phyloP scores from a whole-genome alignment of 2,329 filamentous ascomycete species.

The Diaporthe sp. region DNA sequence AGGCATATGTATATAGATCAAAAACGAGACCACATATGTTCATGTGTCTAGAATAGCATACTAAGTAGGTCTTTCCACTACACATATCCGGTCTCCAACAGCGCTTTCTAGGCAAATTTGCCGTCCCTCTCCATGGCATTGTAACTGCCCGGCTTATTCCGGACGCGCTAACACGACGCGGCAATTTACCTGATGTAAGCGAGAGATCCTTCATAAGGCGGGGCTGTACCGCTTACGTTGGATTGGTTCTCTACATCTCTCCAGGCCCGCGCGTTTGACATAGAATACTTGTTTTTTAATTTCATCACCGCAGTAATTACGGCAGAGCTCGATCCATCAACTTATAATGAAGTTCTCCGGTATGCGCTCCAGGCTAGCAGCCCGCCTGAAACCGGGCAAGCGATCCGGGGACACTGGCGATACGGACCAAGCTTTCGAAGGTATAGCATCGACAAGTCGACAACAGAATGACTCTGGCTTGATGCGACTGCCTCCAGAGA shows the following conservation, averaged over 20 bases:
- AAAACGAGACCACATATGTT: too few species aligned
- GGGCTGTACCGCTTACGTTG: slow-evolving; percentile 14
- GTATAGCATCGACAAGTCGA: slow-evolving; percentile 14
- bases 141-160: too few species aligned
- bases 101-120: too few species aligned
- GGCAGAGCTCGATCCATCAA: background rate
- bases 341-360: slow-evolving; percentile 6
- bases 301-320: slow-evolving; percentile 1
- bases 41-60: too few species aligned
- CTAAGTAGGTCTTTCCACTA: too few species aligned
- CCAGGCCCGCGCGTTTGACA: slow-evolving; percentile 4
- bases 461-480: slow-evolving; percentile 13
- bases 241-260: slow-evolving; percentile 12
- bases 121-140: too few species aligned
- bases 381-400: slow-evolving; percentile 11
- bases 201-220: slow-evolving; percentile 10
- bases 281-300: slow-evolving; percentile 3
- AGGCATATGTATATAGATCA: too few species aligned
- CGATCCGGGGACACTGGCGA: slow-evolving; percentile 10
- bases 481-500: slow-evolving; percentile 14
- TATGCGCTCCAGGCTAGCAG: slow-evolving; percentile 12
- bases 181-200: background rate
- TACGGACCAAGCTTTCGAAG: slow-evolving; percentile 13
- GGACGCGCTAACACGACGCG: too few species aligned
- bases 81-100: too few species aligned